Conservation (phyloP, 257 asterid genomes). For the Petrea volubilis region DNA sequence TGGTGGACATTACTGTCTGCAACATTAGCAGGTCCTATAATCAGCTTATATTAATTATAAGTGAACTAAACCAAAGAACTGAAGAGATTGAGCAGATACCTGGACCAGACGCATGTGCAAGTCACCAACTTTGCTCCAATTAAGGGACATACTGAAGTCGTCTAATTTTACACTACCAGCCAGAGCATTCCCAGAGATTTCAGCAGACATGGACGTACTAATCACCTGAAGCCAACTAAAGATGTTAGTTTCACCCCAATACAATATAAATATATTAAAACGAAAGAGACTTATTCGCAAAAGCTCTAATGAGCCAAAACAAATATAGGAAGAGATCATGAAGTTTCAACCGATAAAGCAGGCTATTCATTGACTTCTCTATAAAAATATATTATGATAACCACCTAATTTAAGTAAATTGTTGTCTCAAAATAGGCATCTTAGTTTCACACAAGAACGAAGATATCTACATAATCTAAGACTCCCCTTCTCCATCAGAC, state of each 20-base stretch:
- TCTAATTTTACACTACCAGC: slow-evolving; percentile 58
- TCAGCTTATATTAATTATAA: background rate
- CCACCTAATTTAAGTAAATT: background rate
- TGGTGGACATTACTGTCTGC: slow-evolving; percentile 64
- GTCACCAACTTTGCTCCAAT: slow-evolving; percentile 87
- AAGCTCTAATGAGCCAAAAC: too few relatives aligned
- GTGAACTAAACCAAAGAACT: background rate
- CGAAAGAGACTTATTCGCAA: too few relatives aligned
- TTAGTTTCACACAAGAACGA: background rate
- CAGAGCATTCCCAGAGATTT: slow-evolving; percentile 52
- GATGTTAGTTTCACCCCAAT: background rate
- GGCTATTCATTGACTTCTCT: background rate
- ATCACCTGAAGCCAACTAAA: slow-evolving; percentile 55
- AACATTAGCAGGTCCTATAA: slow-evolving; percentile 14
- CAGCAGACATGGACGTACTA: slow-evolving; percentile 58
- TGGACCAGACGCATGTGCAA: slow-evolving; percentile 74
- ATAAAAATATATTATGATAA: background rate
- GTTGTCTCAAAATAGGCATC: background rate
- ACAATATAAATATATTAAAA: background rate
- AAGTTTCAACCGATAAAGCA: slow-evolving; percentile 10
- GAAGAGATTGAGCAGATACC: slow-evolving; percentile 42
- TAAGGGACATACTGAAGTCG: slow-evolving; percentile 63
- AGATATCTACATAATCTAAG: background rate
- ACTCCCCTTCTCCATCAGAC: background rate
- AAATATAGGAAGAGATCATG: background rate